These are phyloP conservation scores for Parastagonospora nodorum DNA, from an alignment of 2,329 filamentous ascomycete species.

Conservation along the genomic window DNA sequence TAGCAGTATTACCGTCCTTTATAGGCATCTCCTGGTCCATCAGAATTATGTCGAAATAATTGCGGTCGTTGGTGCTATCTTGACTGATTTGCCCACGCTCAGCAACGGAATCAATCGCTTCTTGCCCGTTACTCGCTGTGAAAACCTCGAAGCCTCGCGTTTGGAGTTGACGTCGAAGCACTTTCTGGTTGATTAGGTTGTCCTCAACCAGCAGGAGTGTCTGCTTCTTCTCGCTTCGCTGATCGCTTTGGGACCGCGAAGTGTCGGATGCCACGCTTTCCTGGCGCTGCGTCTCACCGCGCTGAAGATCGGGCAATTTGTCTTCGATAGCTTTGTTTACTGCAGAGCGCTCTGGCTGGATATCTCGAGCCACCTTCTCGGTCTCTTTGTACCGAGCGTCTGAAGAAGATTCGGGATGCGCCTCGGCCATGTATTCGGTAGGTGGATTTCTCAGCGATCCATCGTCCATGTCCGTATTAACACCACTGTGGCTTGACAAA, in stretches of 20 bases:
- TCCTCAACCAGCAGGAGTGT: conserved; percentile 54
- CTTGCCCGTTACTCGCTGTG: conserved; percentile 51
- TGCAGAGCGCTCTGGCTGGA: conserved; percentile 10
- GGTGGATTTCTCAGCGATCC: conserved; percentile 40
- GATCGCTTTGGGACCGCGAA: conserved; percentile 25
- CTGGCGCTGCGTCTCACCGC: conserved; percentile 36
- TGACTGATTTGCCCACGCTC: conserved; percentile 25
- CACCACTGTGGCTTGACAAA: conserved; percentile 11
- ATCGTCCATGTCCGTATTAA: conserved; percentile 18
- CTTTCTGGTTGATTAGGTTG: conserved; percentile 56
- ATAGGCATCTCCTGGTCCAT: conserved; percentile 55
- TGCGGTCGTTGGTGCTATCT: conserved; percentile 18
- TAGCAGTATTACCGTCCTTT: conserved; percentile 50
- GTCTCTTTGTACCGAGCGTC: conserved; percentile 34
- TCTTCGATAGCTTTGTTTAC: conserved; percentile 7
- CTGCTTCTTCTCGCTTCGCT: conserved; percentile 18
- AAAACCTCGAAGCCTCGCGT: conserved; percentile 50
- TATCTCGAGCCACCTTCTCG: conserved; percentile 12
- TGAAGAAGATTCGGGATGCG: conserved; percentile 26
- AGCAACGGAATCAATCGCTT: conserved; percentile 51
- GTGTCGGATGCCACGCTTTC: conserved; percentile 16
- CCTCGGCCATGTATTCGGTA: conserved; percentile 32
- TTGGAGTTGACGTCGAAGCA: conserved; percentile 55
- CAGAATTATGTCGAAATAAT: conserved; percentile 49
- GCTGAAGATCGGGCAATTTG: conserved; percentile 16